phyloP scores from a whole-genome alignment of 2,329 filamentous ascomycete genomes.

The Triangularia verruculosa region DNA sequence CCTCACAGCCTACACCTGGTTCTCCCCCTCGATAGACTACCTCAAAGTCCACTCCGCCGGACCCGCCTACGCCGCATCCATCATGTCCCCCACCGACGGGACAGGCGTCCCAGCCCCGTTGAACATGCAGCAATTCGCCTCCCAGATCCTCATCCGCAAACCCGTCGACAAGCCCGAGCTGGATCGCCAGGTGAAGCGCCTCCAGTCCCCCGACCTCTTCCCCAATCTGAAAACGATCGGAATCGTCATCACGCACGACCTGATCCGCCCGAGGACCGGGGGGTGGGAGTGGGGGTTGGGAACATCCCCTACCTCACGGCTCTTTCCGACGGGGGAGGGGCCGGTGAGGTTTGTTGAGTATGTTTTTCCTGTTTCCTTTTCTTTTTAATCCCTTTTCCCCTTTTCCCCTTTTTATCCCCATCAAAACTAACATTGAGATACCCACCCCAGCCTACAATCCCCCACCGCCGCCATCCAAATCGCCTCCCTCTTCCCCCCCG shows the following conservation, averaged over 20 bases:
- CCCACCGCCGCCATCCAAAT: background rate
- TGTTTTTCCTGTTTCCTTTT: background rate
- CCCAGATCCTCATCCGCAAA: background rate
- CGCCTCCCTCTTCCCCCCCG: background rate
- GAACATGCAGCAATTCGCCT: background rate
- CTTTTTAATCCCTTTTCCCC: background rate
- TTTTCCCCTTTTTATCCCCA: background rate
- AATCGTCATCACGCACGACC: background rate
- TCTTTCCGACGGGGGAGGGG: background rate
- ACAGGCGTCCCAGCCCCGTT: background rate
- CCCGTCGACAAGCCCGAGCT: background rate
- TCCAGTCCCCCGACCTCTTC: background rate
- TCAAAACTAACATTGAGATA: background rate
- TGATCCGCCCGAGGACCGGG: background rate
- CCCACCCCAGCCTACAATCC: background rate
- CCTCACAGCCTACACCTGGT: background rate
- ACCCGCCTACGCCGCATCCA: background rate
- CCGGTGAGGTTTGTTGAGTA: background rate
- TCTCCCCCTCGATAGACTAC: background rate
- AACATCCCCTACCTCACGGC: background rate
- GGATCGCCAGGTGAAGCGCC: background rate
- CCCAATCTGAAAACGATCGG: background rate
- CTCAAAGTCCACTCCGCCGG: background rate
- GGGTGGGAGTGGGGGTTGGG: background rate
- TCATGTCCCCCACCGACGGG: no score